Evolutionary conservation across 2,329 filamentous ascomycete genomes (phyloP).

Genomic region (Arthrobotrys megalospora): DNA sequence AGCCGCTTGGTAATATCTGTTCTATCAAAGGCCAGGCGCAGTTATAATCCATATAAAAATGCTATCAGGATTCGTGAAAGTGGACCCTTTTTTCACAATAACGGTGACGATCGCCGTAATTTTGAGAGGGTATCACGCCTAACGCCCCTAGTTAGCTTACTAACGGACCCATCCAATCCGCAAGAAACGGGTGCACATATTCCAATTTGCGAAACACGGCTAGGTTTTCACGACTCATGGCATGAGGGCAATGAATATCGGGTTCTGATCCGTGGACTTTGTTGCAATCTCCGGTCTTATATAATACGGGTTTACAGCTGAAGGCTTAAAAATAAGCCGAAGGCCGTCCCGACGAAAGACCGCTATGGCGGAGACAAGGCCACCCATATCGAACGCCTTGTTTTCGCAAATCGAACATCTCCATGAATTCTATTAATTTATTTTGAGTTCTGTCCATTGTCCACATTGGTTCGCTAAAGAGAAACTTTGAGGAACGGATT

Average conservation of each 20-base stretch:
- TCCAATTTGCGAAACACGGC: conserved; percentile 55
- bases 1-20: conserved; percentile 35
- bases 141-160: conserved; percentile 8
- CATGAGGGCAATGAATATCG: conserved; percentile 1
- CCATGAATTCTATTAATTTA: background rate
- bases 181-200: background rate
- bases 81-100: conserved; percentile 18
- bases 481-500: background rate
- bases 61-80: conserved; percentile 2
- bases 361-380: background rate
- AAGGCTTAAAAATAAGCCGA: conserved; percentile 33
- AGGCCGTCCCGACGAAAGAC: background rate
- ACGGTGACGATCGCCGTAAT: conserved; percentile 24
- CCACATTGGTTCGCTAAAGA: conserved; percentile 10
- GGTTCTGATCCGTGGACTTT: conserved; percentile 25
- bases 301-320: conserved; percentile 11
- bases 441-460: conserved; percentile 2
- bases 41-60: conserved; percentile 1
- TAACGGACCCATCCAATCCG: conserved; percentile 37
- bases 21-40: too few species aligned
- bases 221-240: conserved; percentile 27
- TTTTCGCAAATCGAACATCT: conserved; percentile 18
- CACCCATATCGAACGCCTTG: background rate
- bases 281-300: conserved; percentile 32
- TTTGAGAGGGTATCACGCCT: background rate